These are phyloP conservation scores for Tuctoria greenei DNA, from an alignment of 176 grass and related monocot species.

Conservation along the genomic window DNA sequence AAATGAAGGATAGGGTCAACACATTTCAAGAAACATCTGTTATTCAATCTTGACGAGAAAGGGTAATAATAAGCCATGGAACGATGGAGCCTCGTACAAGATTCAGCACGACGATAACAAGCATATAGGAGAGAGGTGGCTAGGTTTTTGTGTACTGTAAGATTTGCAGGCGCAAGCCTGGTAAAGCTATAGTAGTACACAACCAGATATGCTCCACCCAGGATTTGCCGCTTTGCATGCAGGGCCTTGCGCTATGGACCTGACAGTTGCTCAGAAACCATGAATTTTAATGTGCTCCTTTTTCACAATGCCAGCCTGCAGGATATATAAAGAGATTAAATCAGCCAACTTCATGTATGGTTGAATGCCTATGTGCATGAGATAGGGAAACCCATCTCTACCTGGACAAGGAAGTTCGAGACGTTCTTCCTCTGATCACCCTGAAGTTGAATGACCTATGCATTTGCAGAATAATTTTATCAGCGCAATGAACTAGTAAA, in stretches of 20 bases:
- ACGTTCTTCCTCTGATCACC: conserved; percentile 99
- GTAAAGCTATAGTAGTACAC: conserved; percentile 35
- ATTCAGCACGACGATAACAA: conserved; percentile 26
- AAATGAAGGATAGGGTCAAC: no score
- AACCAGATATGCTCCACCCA: conserved; percentile 38
- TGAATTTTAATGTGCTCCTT: conserved; percentile 99
- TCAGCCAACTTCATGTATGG: conserved; percentile 3
- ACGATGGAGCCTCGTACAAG: conserved; percentile 39
- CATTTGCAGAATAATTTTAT: neutral
- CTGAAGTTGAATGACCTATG: conserved; percentile 99
- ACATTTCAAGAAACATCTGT: conserved; percentile 21
- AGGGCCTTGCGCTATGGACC: conserved; percentile 27
- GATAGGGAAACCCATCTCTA: conserved; percentile 16
- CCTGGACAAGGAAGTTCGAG: conserved; percentile 97
- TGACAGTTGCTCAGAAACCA: conserved; percentile 79
- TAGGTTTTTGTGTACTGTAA: conserved; percentile 24
- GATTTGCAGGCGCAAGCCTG: conserved; percentile 26
- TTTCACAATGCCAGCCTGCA: conserved; percentile 91
- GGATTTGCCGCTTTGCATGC: conserved; percentile 39
- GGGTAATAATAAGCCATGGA: conserved; percentile 63
- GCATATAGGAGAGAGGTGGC: conserved; percentile 49
- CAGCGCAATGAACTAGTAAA: neutral
- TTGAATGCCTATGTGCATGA: neutral
- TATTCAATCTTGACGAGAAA: conserved; percentile 45
- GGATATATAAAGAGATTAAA: neutral